phyloP scores from a whole-genome alignment of 1,284 basidiomycete species.

The Moesziomyces sp. region DNA sequence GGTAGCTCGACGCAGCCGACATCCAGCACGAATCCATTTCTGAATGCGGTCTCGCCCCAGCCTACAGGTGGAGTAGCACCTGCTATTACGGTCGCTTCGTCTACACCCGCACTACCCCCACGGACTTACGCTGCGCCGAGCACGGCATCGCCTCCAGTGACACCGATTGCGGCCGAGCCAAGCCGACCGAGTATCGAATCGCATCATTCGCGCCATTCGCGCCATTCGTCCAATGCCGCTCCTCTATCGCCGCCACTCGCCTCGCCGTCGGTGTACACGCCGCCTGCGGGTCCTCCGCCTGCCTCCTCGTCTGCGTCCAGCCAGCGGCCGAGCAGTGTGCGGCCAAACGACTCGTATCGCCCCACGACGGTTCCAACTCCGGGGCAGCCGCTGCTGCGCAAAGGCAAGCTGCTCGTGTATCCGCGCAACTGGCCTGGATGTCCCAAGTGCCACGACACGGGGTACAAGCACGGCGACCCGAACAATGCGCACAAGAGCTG shows the following conservation, averaged over 20 bases:
- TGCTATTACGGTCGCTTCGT: not conserved
- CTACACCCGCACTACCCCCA: conserved; percentile 16
- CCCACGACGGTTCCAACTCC: conserved; percentile 48
- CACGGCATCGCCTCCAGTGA: conserved; percentile 1
- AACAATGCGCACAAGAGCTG: conserved; percentile 48
- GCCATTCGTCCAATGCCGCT: conserved; percentile 12
- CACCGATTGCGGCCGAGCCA: not conserved
- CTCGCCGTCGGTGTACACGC: conserved; percentile 19
- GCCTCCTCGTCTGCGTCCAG: conserved; percentile 9
- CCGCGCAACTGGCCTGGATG: conserved; percentile 44
- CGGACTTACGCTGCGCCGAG: conserved; percentile 15
- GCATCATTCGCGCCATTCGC: conserved; percentile 28
- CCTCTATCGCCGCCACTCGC: conserved; percentile 3
- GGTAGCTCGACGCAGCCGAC: not conserved
- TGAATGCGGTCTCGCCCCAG: conserved; percentile 10
- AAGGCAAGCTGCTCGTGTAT: conserved; percentile 50
- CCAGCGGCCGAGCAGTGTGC: conserved; percentile 5
- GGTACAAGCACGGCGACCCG: conserved; percentile 53
- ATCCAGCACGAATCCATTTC: conserved; percentile 29
- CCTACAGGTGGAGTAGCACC: conserved; percentile 8
- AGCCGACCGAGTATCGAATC: conserved; percentile 32
- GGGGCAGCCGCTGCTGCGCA: conserved; percentile 43
- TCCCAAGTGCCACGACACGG: conserved; percentile 50
- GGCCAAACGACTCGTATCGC: conserved; percentile 23
- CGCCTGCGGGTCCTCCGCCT: conserved; percentile 22